phyloP scores from a whole-genome alignment of 2,329 filamentous ascomycete species.

The Pseudogymnoascus sp. region DNA sequence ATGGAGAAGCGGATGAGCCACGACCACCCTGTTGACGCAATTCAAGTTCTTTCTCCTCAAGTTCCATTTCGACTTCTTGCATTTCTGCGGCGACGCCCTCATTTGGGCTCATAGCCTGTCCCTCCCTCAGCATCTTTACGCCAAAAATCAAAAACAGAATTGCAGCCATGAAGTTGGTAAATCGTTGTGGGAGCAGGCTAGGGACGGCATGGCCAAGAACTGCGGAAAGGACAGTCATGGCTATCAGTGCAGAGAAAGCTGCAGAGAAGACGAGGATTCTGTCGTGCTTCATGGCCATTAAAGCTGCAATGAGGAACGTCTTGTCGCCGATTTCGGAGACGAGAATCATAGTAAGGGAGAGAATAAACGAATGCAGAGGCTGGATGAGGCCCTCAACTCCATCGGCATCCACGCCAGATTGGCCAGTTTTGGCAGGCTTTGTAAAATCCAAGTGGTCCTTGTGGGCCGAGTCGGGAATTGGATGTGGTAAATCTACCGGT shows the following conservation, averaged over 20 bases:
- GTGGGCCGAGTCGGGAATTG: conserved; percentile 55
- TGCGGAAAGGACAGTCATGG: conserved; percentile 93
- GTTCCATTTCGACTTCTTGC: conserved; percentile 88
- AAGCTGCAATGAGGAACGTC: conserved; percentile 89
- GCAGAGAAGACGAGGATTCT: conserved; percentile 88
- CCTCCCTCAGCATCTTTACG: conserved; percentile 73
- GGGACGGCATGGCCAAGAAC: conserved; percentile 88
- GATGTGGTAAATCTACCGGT: conserved; percentile 64
- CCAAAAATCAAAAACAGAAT: conserved; percentile 86
- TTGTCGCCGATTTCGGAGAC: conserved; percentile 97
- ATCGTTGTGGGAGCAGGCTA: conserved; percentile 76
- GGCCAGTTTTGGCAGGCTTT: conserved; percentile 31
- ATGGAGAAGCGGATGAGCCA: conserved; percentile 61
- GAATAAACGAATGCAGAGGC: conserved; percentile 77
- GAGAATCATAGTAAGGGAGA: conserved; percentile 94
- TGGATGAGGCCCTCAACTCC: conserved; percentile 57
- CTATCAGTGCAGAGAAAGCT: conserved; percentile 80
- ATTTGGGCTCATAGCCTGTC: conserved; percentile 76
- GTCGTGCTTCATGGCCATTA: conserved; percentile 99
- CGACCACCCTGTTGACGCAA: conserved; percentile 57
- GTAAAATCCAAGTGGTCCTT: conserved; percentile 53
- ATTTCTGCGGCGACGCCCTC: conserved; percentile 95
- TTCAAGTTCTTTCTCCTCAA: conserved; percentile 83
- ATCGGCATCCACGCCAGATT: conserved; percentile 33
- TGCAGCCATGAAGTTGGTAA: conserved; percentile 81